Evolutionary conservation across 495 filamentous ascomycete genomes (phyloP).

Genomic region (Tuber brumale): DNA sequence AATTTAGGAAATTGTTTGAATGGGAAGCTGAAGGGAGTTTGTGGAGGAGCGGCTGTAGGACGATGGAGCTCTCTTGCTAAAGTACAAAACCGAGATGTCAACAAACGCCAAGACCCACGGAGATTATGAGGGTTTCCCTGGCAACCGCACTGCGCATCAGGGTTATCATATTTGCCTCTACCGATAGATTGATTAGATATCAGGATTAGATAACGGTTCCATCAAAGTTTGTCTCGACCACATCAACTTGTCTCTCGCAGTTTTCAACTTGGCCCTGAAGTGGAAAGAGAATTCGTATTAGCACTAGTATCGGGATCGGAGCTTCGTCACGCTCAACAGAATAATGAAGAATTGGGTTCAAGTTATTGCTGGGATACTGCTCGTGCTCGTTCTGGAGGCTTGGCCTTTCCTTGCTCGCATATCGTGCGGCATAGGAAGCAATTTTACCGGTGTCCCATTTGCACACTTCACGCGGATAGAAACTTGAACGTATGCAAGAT

Average conservation of each 20-base stretch:
- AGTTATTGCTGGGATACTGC: neutral
- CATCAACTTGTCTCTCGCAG: neutral
- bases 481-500: neutral
- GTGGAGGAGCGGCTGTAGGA: constrained; percentile 11
- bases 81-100: constrained; percentile 22
- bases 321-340: neutral
- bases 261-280: neutral
- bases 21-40: constrained; percentile 19
- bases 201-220: neutral
- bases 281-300: neutral
- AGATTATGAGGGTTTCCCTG: constrained; percentile 15
- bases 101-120: constrained; percentile 26
- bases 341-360: neutral
- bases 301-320: neutral
- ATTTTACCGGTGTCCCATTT: neutral
- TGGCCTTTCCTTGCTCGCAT: neutral
- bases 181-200: neutral
- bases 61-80: constrained; percentile 19
- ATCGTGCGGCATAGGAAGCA: neutral
- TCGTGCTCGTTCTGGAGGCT: neutral
- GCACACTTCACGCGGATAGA: neutral
- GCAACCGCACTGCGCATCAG: constrained; percentile 15
- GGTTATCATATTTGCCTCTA: neutral
- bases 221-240: neutral
- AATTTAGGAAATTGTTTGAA: constrained; percentile 14